phyloP scores from a whole-genome alignment of 2,329 filamentous ascomycete species.

The Cordyceps tenuipes region DNA sequence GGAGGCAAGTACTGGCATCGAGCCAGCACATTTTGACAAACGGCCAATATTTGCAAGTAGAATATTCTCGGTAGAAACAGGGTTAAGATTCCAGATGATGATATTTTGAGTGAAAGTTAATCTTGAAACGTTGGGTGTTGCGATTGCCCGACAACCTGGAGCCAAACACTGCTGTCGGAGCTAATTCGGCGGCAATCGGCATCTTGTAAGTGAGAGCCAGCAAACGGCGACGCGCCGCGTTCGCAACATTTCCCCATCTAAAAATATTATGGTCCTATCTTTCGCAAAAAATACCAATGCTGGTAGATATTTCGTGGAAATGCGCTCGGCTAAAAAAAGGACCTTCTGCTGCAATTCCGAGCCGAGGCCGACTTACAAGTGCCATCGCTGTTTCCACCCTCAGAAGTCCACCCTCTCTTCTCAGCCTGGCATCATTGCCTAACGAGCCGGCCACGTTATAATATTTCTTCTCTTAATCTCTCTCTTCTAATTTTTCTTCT shows the following conservation, averaged over 20 bases:
- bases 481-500: background rate
- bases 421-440: background rate
- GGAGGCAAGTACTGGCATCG: background rate
- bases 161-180: background rate
- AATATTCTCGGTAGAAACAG: background rate
- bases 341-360: background rate
- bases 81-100: background rate
- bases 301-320: background rate
- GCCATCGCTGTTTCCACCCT: constrained; percentile 2
- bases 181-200: background rate
- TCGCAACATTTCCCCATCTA: background rate
- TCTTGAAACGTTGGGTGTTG: background rate
- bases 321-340: background rate
- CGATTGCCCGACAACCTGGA: background rate
- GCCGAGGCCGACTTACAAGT: background rate
- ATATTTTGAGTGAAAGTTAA: background rate
- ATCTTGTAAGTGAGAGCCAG: constrained; percentile 1
- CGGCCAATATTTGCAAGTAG: background rate
- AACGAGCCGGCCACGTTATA: background rate
- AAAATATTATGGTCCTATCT: background rate
- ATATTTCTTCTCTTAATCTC: background rate
- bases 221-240: constrained; percentile 7
- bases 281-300: background rate
- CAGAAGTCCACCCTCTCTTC: background rate
- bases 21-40: background rate